Conservation (phyloP, 805 yeast species). For the Priceomyces melissophilus region DNA sequence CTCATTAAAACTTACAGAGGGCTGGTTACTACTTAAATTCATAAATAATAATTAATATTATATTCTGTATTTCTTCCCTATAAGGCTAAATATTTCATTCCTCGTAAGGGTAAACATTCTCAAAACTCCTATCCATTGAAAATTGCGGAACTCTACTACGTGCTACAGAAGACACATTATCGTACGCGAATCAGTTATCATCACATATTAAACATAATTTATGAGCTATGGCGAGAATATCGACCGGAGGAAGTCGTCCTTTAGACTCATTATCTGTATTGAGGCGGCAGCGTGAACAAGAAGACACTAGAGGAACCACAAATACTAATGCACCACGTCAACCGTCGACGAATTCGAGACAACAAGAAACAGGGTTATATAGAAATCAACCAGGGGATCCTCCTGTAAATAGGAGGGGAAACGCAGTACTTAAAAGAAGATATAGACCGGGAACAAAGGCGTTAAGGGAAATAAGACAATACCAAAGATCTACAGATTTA, state of each 20-base stretch:
- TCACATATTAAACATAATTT: too few species aligned
- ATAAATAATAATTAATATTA: too few species aligned
- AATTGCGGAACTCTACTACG: too few species aligned
- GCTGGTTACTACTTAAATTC: too few species aligned
- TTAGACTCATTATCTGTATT: constrained; percentile 8
- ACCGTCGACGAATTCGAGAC: constrained; percentile 9
- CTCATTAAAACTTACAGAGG: too few species aligned
- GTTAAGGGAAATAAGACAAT: constrained; percentile 62
- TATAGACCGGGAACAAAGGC: constrained; percentile 67
- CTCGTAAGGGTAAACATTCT: too few species aligned
- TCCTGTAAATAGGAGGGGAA: constrained; percentile 19
- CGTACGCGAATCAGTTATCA: too few species aligned
- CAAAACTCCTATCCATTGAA: too few species aligned
- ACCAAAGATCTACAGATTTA: constrained; percentile 65
- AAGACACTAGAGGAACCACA: constrained; percentile 6
- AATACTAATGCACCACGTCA: constrained; percentile 5
- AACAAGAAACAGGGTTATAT: constrained; percentile 31
- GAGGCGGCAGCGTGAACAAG: constrained; percentile 10
- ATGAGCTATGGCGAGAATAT: constrained; percentile 10
- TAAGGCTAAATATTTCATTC: too few species aligned
- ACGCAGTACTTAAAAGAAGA: constrained; percentile 31
- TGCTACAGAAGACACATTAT: too few species aligned
- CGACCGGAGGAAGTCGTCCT: constrained; percentile 7
- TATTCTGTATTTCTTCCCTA: too few species aligned
- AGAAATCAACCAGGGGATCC: constrained; percentile 59